These are phyloP conservation scores for Karstenula rhodostoma DNA, from an alignment of 2,329 filamentous ascomycete species.

Conservation along the genomic window DNA sequence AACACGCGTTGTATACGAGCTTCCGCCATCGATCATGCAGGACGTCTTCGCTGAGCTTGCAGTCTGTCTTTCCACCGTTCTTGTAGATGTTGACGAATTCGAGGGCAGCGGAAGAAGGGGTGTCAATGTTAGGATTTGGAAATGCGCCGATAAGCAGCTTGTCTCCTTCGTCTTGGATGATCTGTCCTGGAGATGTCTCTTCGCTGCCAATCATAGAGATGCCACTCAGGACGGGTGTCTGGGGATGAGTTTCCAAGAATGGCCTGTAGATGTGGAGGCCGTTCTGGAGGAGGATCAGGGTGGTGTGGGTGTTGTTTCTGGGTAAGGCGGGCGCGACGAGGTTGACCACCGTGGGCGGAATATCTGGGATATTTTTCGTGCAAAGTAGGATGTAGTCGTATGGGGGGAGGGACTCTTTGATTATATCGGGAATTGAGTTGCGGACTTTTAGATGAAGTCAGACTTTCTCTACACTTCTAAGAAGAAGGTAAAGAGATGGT, in stretches of 20 bases:
- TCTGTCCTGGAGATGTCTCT: slow-evolving; percentile 56
- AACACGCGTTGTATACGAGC: slow-evolving; percentile 60
- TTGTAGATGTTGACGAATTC: slow-evolving; percentile 60
- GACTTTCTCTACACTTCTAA: background rate
- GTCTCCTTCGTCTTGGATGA: slow-evolving; percentile 64
- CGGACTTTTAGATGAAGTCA: slow-evolving; percentile 48
- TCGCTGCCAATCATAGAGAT: slow-evolving; percentile 62
- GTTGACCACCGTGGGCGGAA: slow-evolving; percentile 58
- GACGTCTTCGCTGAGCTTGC: slow-evolving; percentile 54
- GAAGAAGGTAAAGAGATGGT: too few relatives aligned
- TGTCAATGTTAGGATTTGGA: slow-evolving; percentile 43
- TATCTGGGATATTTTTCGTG: slow-evolving; percentile 67
- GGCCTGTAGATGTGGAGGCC: slow-evolving; percentile 70
- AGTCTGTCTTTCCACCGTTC: slow-evolving; percentile 55
- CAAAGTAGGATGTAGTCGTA: slow-evolving; percentile 66
- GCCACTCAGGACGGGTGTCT: slow-evolving; percentile 62
- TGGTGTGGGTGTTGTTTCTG: slow-evolving; percentile 55
- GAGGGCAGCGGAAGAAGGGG: slow-evolving; percentile 36
- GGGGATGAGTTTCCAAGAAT: slow-evolving; percentile 59
- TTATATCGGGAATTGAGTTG: slow-evolving; percentile 58
- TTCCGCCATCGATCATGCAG: slow-evolving; percentile 59
- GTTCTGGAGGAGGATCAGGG: slow-evolving; percentile 68
- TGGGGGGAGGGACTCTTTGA: slow-evolving; percentile 38
- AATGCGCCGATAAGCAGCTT: slow-evolving; percentile 62
- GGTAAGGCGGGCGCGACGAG: slow-evolving; percentile 63